Percentiles rank a stretch among this genome's conserved stretches.
phyloP scores from a whole-genome alignment of 2,329 filamentous ascomycete species.

The Apiospora sp. region DNA sequence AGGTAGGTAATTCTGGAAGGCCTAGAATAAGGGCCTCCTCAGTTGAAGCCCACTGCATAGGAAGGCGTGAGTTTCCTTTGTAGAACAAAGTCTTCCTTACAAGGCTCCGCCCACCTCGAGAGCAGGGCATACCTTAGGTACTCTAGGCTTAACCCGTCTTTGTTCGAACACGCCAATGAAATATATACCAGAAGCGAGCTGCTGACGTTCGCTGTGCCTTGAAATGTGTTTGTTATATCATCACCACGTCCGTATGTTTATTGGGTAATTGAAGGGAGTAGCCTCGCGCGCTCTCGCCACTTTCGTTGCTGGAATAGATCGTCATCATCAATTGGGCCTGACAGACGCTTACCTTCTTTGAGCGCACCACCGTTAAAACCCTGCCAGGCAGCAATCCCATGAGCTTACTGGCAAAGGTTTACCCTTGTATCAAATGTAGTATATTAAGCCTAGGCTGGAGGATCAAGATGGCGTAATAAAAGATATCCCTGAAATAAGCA shows the following conservation, averaged over 20 bases:
- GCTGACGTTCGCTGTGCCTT: neutral
- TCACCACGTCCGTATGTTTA: neutral
- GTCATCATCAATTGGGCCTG: too few species aligned
- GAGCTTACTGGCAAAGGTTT: neutral
- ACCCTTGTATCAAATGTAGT: neutral
- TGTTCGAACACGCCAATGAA: neutral
- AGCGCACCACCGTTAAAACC: too few species aligned
- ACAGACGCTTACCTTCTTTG: too few species aligned
- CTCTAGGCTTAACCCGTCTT: neutral
- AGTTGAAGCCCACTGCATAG: neutral
- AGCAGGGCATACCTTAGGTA: neutral
- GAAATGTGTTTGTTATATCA: neutral
- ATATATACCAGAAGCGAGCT: neutral
- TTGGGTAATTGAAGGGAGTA: neutral
- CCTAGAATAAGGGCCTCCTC: neutral
- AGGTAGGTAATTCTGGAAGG: neutral
- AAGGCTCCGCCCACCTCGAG: neutral
- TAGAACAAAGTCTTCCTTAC: neutral
- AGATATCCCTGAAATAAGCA: neutral
- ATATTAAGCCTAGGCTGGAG: neutral
- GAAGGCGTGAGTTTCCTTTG: neutral
- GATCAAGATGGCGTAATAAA: neutral
- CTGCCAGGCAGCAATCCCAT: too few species aligned
- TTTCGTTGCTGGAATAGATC: too few species aligned
- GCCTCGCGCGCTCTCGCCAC: too few species aligned